Evolutionary conservation across 2,329 filamentous ascomycete genomes (phyloP).

Genomic region (Lachnellula arida): DNA sequence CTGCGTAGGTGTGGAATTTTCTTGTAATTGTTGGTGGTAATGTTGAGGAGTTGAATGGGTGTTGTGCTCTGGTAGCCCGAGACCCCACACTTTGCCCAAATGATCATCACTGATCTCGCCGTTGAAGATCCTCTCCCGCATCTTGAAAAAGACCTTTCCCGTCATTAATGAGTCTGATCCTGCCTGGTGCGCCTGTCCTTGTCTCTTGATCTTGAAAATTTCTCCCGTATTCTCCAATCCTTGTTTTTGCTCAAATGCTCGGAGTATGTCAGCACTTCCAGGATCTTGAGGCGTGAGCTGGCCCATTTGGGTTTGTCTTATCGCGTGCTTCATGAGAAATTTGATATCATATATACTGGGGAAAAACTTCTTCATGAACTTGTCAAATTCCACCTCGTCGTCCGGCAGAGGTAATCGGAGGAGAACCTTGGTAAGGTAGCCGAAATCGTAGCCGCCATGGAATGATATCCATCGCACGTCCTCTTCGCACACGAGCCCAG

Average conservation of each 20-base stretch:
- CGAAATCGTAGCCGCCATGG: constrained; percentile 97
- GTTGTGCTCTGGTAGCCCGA: constrained; percentile 64
- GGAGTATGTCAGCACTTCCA: constrained; percentile 66
- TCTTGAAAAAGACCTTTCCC: constrained; percentile 90
- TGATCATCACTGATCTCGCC: constrained; percentile 77
- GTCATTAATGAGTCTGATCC: constrained; percentile 92
- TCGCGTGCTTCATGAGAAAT: constrained; percentile 89
- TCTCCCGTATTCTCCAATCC: constrained; percentile 92
- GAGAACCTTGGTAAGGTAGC: constrained; percentile 92
- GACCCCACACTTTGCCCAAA: constrained; percentile 86
- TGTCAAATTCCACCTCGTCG: constrained; percentile 85
- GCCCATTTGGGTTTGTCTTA: constrained; percentile 60
- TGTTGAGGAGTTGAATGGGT: constrained; percentile 37
- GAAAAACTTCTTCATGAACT: constrained; percentile 87
- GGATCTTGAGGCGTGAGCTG: constrained; percentile 60
- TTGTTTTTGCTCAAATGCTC: constrained; percentile 83
- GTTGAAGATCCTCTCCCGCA: constrained; percentile 83
- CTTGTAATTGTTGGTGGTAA: constrained; percentile 37
- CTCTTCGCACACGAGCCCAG: constrained; percentile 81
- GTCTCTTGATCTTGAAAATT: constrained; percentile 81
- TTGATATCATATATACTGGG: constrained; percentile 94
- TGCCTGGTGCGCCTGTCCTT: constrained; percentile 85
- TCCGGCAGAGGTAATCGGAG: constrained; percentile 77
- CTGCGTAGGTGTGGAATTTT: constrained; percentile 48
- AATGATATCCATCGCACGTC: constrained; percentile 96